These are phyloP conservation scores for Scopulariopsis brevicaulis DNA, from an alignment of 2,329 filamentous ascomycete genomes.

Conservation along the genomic window DNA sequence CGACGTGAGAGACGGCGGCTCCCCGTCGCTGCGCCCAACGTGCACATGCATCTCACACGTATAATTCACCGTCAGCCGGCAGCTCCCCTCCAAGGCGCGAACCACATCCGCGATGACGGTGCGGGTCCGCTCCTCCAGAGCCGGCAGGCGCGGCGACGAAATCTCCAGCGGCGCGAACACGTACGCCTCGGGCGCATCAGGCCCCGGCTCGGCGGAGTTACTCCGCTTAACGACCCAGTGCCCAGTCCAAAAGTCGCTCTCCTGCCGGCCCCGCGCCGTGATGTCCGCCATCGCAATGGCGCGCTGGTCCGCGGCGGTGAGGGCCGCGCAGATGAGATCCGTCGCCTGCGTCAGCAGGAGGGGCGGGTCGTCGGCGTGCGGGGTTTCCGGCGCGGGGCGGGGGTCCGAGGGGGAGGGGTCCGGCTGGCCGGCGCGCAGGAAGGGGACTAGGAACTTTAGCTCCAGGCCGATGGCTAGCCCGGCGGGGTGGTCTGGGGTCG, in stretches of 20 bases:
- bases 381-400: constrained; percentile 3
- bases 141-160: constrained; percentile 21
- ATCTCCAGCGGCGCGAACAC: constrained; percentile 23
- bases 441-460: constrained; percentile 18
- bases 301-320: constrained; percentile 8
- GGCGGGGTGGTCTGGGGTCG: background rate
- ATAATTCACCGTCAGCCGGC: constrained; percentile 20
- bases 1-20: constrained; percentile 17
- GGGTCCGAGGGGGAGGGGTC: constrained; percentile 5
- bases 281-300: constrained; percentile 18
- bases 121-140: constrained; percentile 11
- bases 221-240: constrained; percentile 28
- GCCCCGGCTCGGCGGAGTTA: constrained; percentile 22
- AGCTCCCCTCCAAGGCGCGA: constrained; percentile 10
- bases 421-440: constrained; percentile 7
- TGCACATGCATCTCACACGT: constrained; percentile 27
- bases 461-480: constrained; percentile 15
- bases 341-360: constrained; percentile 12
- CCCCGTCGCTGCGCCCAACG: constrained; percentile 20
- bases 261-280: constrained; percentile 9
- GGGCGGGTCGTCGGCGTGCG: background rate
- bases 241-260: constrained; percentile 20
- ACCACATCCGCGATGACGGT: constrained; percentile 13
- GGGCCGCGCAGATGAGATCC: constrained; percentile 13
- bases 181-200: constrained; percentile 13